Evolutionary conservation across 176 grass and related monocot species (phyloP).

Genomic region (Elymus sibiricus): DNA sequence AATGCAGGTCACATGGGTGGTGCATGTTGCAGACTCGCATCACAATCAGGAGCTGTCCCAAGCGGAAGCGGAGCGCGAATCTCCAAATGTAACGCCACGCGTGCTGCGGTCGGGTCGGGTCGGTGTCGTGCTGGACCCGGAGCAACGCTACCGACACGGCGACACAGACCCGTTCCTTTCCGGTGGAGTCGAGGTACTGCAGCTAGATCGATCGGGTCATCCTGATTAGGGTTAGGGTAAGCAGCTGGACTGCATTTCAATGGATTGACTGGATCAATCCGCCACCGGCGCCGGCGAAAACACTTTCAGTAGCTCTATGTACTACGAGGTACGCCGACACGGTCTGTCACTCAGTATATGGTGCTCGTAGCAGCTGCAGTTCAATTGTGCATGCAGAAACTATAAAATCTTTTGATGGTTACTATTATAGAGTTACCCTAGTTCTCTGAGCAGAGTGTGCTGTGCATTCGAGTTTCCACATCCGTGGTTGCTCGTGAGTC

Average conservation of each 20-base stretch:
- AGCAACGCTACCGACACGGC: not conserved
- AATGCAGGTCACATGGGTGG: slow-evolving; percentile 33
- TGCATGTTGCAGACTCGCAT: not conserved
- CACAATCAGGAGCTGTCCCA: slow-evolving; percentile 15
- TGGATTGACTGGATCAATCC: not conserved
- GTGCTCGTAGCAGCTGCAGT: not conserved
- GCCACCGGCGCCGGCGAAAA: not conserved
- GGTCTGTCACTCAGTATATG: not conserved
- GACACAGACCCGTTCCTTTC: not conserved
- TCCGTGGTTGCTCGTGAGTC: not conserved
- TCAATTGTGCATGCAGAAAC: too few relatives aligned
- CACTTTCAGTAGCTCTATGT: too few relatives aligned
- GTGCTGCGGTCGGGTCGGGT: not conserved
- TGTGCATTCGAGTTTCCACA: not conserved
- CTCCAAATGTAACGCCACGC: not conserved
- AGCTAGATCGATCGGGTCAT: not conserved
- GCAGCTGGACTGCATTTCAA: not conserved
- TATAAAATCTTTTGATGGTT: not conserved
- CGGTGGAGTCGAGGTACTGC: not conserved
- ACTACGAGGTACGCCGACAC: too few relatives aligned
- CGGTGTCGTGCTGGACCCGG: not conserved
- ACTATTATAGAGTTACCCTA: not conserved
- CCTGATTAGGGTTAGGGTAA: not conserved
- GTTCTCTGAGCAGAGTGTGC: not conserved
- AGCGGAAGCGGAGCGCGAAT: not conserved